Conservation (phyloP, 2,329 filamentous ascomycete genomes). For the Arachnomyces sp. region DNA sequence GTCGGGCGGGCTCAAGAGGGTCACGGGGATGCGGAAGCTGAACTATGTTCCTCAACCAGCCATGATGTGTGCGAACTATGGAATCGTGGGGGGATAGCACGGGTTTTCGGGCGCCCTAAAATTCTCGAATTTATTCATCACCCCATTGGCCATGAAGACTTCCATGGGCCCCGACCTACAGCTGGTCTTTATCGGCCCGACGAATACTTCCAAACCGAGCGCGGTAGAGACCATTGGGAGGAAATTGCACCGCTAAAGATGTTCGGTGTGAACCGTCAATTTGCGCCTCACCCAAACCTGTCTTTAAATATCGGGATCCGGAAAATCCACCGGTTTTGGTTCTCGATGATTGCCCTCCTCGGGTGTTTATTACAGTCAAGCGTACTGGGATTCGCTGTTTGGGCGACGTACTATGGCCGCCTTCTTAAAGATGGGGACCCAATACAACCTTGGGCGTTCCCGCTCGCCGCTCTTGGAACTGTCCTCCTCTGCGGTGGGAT, state of each 20-base stretch:
- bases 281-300: constrained; percentile 23
- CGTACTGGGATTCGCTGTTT: constrained; percentile 7
- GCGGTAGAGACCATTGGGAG: no score
- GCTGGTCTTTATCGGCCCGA: no score
- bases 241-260: neutral
- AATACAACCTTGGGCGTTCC: constrained; percentile 17
- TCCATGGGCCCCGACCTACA: no score
- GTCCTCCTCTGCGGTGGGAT: constrained; percentile 25
- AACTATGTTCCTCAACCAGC: constrained; percentile 33
- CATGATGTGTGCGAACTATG: constrained; percentile 32
- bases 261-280: constrained; percentile 3
- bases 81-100: constrained; percentile 22
- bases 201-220: no score
- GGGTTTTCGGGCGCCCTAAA: constrained; percentile 11
- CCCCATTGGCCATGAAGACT: constrained; percentile 6
- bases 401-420: neutral
- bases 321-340: constrained; percentile 21
- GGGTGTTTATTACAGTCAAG: constrained; percentile 23
- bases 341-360: constrained; percentile 20
- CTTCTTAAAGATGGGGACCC: constrained; percentile 1
- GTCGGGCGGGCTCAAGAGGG: constrained; percentile 31
- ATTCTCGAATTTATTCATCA: constrained; percentile 18
- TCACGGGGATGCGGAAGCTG: constrained; percentile 21
- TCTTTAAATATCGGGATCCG: constrained; percentile 30
- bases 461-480: constrained; percentile 27